Conservation (phyloP, 441 rosid genomes). For the Populus trichocarpa region DNA sequence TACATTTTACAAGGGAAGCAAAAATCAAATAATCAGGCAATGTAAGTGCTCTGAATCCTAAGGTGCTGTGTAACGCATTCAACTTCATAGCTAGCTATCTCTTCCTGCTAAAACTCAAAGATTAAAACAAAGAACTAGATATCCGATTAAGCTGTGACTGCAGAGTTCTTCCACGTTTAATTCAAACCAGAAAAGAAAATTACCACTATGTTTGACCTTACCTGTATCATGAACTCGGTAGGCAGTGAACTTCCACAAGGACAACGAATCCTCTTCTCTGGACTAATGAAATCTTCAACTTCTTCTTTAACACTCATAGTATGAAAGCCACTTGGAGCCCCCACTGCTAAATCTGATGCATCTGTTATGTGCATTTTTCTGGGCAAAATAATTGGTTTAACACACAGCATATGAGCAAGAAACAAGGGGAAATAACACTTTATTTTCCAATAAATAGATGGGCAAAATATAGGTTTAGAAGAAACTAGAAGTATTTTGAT, state of each 20-base stretch:
- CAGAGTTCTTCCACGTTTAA: background rate
- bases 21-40: background rate
- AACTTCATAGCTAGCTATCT: background rate
- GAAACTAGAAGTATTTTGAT: background rate
- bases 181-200: background rate
- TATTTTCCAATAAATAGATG: background rate
- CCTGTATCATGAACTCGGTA: conserved; percentile 63
- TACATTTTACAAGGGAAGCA: background rate
- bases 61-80: background rate
- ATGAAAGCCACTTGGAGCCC: conserved; percentile 54
- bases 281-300: conserved; percentile 35
- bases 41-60: background rate
- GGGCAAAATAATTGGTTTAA: conserved; percentile 7
- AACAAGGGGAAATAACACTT: background rate
- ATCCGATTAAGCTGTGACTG: background rate
- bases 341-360: conserved; percentile 69
- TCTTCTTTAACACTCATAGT: conserved; percentile 57
- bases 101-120: background rate
- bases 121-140: background rate
- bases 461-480: background rate
- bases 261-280: conserved; percentile 58
- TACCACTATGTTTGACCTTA: conserved; percentile 18
- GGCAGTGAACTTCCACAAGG: conserved; percentile 76
- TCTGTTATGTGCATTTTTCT: conserved; percentile 85
- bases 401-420: background rate